Evolutionary conservation across 768 basidiomycete species (phyloP).

Genomic region (Naganishia friedmannii): DNA sequence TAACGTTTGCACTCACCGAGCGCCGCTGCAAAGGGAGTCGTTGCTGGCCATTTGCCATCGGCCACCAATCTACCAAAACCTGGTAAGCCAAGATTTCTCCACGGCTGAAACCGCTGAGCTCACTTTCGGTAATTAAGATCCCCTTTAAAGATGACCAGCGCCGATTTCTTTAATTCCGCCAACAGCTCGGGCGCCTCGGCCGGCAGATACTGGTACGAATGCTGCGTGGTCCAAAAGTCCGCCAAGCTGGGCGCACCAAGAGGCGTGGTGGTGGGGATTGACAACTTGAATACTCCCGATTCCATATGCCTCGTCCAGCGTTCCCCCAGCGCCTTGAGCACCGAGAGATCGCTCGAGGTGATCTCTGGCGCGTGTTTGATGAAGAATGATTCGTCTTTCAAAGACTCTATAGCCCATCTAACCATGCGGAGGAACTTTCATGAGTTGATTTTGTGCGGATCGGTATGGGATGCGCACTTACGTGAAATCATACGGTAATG

Average conservation of each 20-base stretch:
- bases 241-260: constrained; percentile 58
- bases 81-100: background rate
- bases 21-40: constrained; percentile 69
- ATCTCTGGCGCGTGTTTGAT: constrained; percentile 53
- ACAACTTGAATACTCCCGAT: constrained; percentile 67
- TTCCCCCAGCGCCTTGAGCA: constrained; percentile 61
- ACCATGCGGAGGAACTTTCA: background rate
- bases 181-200: constrained; percentile 57
- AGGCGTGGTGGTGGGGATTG: constrained; percentile 62
- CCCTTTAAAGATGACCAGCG: constrained; percentile 50
- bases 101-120: constrained; percentile 40
- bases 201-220: constrained; percentile 49
- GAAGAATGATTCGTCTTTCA: constrained; percentile 59
- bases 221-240: constrained; percentile 51
- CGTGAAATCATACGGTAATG: constrained; percentile 79
- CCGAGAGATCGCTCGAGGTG: constrained; percentile 41
- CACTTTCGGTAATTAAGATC: constrained; percentile 85
- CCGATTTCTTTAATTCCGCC: constrained; percentile 39
- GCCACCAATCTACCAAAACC: constrained; percentile 67
- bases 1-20: constrained; percentile 52
- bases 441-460: background rate
- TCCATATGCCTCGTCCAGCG: constrained; percentile 75
- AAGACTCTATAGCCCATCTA: constrained; percentile 59
- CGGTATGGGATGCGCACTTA: constrained; percentile 44
- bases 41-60: constrained; percentile 81